A percentile compares a stretch with the other conserved stretches of the same genome.
Evolutionary conservation across 2,329 filamentous ascomycete genomes (phyloP).

Genomic region (Fusarium xyrophilum): DNA sequence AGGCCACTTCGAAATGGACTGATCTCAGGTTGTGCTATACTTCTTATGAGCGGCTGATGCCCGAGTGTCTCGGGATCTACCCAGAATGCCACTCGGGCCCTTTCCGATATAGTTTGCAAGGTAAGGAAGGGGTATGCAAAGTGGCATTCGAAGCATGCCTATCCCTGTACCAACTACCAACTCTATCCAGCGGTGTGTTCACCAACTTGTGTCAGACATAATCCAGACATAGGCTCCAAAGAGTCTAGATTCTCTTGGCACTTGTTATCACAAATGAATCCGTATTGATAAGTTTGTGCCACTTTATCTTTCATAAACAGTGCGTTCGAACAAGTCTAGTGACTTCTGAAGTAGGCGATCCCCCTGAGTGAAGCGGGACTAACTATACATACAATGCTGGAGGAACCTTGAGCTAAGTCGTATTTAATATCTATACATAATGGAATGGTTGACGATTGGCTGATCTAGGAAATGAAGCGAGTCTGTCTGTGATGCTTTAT

Average conservation of each 20-base stretch:
- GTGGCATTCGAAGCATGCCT: neutral
- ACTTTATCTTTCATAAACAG: too few species aligned
- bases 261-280: neutral
- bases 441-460: too few species aligned
- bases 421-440: neutral
- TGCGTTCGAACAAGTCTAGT: accelerated
- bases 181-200: neutral
- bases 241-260: neutral
- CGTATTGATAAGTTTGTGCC: neutral
- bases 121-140: neutral
- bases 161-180: neutral
- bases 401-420: too few species aligned
- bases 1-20: neutral
- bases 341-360: neutral
- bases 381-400: accelerated
- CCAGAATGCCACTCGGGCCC: neutral
- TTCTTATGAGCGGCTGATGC: neutral
- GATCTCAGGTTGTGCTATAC: too few species aligned
- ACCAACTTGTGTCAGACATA: neutral
- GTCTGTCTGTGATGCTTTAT: neutral
- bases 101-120: neutral
- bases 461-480: neutral
- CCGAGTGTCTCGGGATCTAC: neutral
- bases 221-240: too few species aligned
- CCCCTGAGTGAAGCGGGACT: accelerated